A percentile compares a stretch with the other conserved stretches of the same genome.
phyloP scores from a whole-genome alignment of 2,329 filamentous ascomycete species.

The Clonostachys rosea region DNA sequence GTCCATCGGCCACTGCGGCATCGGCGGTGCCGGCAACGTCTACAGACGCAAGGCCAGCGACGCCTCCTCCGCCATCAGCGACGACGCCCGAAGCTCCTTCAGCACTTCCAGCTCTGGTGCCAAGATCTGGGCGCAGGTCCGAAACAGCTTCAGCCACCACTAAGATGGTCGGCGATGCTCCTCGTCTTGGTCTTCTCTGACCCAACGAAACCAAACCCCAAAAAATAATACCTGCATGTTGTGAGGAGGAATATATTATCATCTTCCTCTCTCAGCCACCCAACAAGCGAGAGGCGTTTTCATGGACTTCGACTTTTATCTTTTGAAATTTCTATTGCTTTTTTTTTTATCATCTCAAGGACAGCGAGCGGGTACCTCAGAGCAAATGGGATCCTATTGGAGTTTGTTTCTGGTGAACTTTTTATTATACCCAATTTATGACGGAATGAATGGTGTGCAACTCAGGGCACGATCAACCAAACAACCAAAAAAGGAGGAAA shows the following conservation, averaged over 20 bases:
- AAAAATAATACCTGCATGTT: too few species aligned
- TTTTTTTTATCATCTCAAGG: conserved; percentile 1
- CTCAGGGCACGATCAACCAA: background rate
- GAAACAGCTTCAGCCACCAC: conserved; percentile 22
- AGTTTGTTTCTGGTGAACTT: conserved; percentile 41
- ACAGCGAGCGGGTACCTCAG: conserved; percentile 17
- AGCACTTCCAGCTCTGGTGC: conserved; percentile 24
- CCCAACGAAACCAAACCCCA: background rate
- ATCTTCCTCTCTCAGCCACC: too few species aligned
- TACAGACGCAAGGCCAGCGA: conserved; percentile 46
- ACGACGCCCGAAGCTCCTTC: conserved; percentile 24
- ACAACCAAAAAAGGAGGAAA: too few species aligned
- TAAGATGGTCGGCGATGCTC: conserved; percentile 4
- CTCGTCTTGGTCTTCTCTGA: background rate
- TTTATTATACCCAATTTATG: conserved; percentile 29
- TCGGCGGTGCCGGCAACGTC: conserved; percentile 60
- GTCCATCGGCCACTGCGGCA: conserved; percentile 57
- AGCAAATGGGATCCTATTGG: conserved; percentile 18
- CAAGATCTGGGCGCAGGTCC: conserved; percentile 24
- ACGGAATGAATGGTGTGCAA: conserved; percentile 1
- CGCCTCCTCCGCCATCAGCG: conserved; percentile 7
- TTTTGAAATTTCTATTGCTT: background rate
- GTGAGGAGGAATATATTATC: too few species aligned
- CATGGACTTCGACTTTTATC: background rate
- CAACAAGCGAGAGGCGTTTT: too few species aligned